phyloP scores from a whole-genome alignment of 176 grass and related monocot species.

The Secale cereale region DNA sequence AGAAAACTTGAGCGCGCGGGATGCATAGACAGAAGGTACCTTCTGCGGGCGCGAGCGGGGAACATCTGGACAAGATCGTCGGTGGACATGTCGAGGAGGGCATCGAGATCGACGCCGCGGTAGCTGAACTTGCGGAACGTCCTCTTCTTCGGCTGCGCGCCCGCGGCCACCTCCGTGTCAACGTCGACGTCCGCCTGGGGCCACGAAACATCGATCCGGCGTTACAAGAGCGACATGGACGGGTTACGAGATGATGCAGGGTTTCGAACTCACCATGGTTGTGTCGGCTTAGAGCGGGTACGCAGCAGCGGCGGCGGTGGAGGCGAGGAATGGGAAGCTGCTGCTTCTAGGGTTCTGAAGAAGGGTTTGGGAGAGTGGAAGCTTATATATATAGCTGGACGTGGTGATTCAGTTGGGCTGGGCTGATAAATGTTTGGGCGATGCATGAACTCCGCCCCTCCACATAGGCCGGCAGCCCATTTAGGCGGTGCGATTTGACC shows the following conservation, averaged over 20 bases:
- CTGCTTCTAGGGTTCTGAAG: background rate
- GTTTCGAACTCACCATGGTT: background rate
- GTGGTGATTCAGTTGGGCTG: background rate
- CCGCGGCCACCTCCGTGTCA: conserved; percentile 61
- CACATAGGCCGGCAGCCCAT: too few relatives aligned
- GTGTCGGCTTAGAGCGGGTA: background rate
- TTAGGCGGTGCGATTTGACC: too few relatives aligned
- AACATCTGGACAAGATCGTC: conserved; percentile 98
- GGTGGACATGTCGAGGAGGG: conserved; percentile 92
- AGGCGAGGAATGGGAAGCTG: background rate
- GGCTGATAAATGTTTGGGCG: background rate
- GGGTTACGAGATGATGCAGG: background rate
- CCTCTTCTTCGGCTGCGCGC: conserved; percentile 83
- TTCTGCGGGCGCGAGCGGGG: conserved; percentile 80
- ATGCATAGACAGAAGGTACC: conserved; percentile 18
- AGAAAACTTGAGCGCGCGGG: background rate
- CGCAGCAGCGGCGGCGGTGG: background rate
- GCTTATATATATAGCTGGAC: background rate
- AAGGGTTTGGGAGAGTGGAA: background rate
- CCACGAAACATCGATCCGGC: background rate
- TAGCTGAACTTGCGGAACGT: conserved; percentile 96
- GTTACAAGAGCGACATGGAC: background rate
- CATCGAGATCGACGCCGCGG: conserved; percentile 86
- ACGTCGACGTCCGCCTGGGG: conserved; percentile 65
- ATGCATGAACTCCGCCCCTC: too few relatives aligned